Evolutionary conservation across 1,139 yeast genomes (phyloP).

Genomic region (Hemisphaericaspora xylanilytica): DNA sequence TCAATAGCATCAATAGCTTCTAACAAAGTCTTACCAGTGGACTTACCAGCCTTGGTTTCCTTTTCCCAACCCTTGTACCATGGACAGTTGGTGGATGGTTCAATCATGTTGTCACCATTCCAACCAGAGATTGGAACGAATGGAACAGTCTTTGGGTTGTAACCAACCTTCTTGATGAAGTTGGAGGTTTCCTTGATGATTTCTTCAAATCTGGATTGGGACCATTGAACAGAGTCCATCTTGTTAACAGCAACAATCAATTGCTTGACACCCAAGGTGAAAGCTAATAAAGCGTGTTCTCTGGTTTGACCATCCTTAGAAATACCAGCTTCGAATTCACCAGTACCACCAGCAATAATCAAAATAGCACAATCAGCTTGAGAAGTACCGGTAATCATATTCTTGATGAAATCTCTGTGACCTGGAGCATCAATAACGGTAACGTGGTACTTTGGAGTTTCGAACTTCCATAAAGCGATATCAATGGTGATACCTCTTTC

Average conservation of each 20-base stretch:
- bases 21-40: conserved; percentile 81
- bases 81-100: conserved; percentile 76
- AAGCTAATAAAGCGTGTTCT: conserved; percentile 89
- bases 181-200: conserved; percentile 79
- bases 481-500: conserved; percentile 97
- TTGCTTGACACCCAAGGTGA: conserved; percentile 87
- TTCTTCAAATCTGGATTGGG: conserved; percentile 76
- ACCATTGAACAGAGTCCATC: conserved; percentile 92
- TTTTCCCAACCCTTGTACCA: conserved; percentile 93
- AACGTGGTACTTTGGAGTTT: conserved; percentile 90
- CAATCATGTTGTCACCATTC: conserved; percentile 95
- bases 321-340: conserved; percentile 96
- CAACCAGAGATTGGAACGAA: conserved; percentile 92
- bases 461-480: conserved; percentile 94
- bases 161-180: conserved; percentile 92
- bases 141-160: conserved; percentile 89
- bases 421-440: conserved; percentile 95
- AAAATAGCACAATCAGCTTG: conserved; percentile 93
- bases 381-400: conserved; percentile 91
- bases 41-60: conserved; percentile 78
- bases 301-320: conserved; percentile 93
- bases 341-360: conserved; percentile 87
- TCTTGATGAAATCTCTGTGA: conserved; percentile 96
- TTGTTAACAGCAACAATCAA: conserved; percentile 89
- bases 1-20: conserved; percentile 87